These are phyloP conservation scores for Tolypocladium cylindrosporum DNA, from an alignment of 2,329 filamentous ascomycete species.

Conservation along the genomic window DNA sequence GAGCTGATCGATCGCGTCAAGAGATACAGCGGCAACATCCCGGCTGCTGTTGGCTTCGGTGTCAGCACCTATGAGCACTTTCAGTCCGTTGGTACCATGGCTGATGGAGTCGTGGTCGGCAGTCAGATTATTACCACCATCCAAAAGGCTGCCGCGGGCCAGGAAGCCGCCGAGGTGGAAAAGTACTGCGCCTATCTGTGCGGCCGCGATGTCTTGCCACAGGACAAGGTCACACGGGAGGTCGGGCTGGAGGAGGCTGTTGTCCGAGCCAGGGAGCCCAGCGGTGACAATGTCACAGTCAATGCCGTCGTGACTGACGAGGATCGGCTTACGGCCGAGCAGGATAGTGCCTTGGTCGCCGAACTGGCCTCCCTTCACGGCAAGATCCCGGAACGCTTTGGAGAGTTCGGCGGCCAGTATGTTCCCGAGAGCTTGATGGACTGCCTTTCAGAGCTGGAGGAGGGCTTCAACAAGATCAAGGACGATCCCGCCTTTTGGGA, in stretches of 20 bases:
- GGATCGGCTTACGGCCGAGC: slow-evolving; percentile 48
- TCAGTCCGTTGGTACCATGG: slow-evolving; percentile 67
- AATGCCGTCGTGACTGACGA: slow-evolving; percentile 56
- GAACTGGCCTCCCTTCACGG: slow-evolving; percentile 76
- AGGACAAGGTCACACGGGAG: slow-evolving; percentile 44
- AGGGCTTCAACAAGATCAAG: slow-evolving; percentile 78
- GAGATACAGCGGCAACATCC: slow-evolving; percentile 82
- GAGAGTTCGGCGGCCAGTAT: slow-evolving; percentile 94
- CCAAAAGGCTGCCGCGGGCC: slow-evolving; percentile 19
- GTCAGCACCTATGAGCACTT: slow-evolving; percentile 95
- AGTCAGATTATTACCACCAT: slow-evolving; percentile 87
- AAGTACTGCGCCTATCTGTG: slow-evolving; percentile 71
- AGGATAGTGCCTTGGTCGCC: slow-evolving; percentile 57
- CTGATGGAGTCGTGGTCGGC: slow-evolving; percentile 93
- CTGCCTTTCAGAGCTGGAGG: slow-evolving; percentile 81
- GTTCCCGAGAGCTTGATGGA: slow-evolving; percentile 98
- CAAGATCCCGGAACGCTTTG: slow-evolving; percentile 76
- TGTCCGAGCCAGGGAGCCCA: slow-evolving; percentile 35
- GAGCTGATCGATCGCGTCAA: slow-evolving; percentile 78
- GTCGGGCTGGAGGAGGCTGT: slow-evolving; percentile 62
- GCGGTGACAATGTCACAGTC: slow-evolving; percentile 35
- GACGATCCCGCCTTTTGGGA: slow-evolving; percentile 93
- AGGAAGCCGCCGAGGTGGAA: slow-evolving; percentile 58
- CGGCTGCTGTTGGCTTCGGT: slow-evolving; percentile 89
- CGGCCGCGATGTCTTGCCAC: slow-evolving; percentile 30